Percentiles rank a stretch among this genome's conserved stretches.
Evolutionary conservation across 345 rosid species (phyloP).

Genomic region (Boechera stricta): DNA sequence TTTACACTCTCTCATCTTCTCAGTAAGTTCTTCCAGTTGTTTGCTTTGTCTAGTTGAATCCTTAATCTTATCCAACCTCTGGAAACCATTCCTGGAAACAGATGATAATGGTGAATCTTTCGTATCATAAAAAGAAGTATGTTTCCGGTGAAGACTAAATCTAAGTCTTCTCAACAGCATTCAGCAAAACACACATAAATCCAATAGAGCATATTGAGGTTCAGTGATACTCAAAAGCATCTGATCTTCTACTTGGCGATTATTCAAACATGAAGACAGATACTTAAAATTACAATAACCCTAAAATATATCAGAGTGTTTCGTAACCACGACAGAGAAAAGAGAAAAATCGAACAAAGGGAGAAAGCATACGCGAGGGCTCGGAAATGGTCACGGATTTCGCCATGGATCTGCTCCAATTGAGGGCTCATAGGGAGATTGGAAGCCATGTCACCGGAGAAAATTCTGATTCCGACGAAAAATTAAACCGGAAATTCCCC

Average conservation of each 20-base stretch:
- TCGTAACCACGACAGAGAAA: neutral
- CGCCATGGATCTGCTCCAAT: conserved; percentile 98
- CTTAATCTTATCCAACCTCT: conserved; percentile 92
- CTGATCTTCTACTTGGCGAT: neutral
- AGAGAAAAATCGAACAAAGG: neutral
- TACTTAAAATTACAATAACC: neutral
- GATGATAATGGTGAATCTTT: neutral
- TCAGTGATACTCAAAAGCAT: conserved; percentile 16
- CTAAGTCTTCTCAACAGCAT: conserved; percentile 10
- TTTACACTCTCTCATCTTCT: conserved; percentile 97
- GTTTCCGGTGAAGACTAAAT: neutral
- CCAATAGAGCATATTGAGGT: neutral
- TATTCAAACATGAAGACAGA: neutral
- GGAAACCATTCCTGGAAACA: conserved; percentile 90
- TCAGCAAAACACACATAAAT: neutral
- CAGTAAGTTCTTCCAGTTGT: conserved; percentile 96
- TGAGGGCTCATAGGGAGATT: conserved; percentile 80
- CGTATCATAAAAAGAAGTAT: neutral
- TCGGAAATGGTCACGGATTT: conserved; percentile 89
- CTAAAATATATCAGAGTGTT: neutral
- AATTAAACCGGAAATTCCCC: conserved; percentile 3
- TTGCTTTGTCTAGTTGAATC: conserved; percentile 94
- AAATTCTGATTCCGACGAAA: conserved; percentile 43
- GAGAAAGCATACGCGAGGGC: conserved; percentile 72
- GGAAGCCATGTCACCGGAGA: conserved; percentile 62